These are phyloP conservation scores for Canariomyces notabilis DNA, from an alignment of 2,329 filamentous ascomycete genomes.

Conservation along the genomic window DNA sequence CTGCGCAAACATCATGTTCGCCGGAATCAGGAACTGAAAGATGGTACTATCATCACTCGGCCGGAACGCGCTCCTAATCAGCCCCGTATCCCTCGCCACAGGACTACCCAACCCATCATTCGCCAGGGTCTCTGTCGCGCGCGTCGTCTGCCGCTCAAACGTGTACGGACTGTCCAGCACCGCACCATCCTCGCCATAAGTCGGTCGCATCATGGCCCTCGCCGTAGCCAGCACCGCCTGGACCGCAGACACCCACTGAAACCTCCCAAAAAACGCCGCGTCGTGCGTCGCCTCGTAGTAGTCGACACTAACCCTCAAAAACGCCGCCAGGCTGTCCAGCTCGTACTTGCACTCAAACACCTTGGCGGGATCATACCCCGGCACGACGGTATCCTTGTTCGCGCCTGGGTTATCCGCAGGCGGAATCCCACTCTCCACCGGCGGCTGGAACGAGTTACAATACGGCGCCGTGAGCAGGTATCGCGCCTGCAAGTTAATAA, in stretches of 20 bases:
- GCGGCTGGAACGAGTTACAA: slow-evolving; percentile 94
- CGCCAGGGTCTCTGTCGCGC: slow-evolving; percentile 74
- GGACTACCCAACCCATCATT: slow-evolving; percentile 77
- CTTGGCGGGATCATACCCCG: slow-evolving; percentile 59
- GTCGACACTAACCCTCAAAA: slow-evolving; percentile 74
- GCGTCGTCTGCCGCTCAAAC: slow-evolving; percentile 68
- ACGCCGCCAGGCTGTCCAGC: slow-evolving; percentile 83
- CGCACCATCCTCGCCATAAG: slow-evolving; percentile 58
- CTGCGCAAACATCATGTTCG: slow-evolving; percentile 77
- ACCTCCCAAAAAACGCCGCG: slow-evolving; percentile 64
- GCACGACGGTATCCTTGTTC: slow-evolving; percentile 57
- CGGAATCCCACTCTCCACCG: slow-evolving; percentile 63
- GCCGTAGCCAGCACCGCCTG: slow-evolving; percentile 65
- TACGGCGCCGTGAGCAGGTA: slow-evolving; percentile 69
- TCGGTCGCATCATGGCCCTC: slow-evolving; percentile 65
- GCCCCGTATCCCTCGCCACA: slow-evolving; percentile 69
- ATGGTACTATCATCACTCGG: slow-evolving; percentile 86
- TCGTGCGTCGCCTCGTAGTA: slow-evolving; percentile 73
- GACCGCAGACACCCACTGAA: slow-evolving; percentile 68
- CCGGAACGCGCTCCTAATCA: slow-evolving; percentile 82
- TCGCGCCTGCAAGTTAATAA: slow-evolving; percentile 70
- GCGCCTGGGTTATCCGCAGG: slow-evolving; percentile 53
- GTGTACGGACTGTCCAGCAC: slow-evolving; percentile 62
- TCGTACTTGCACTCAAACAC: slow-evolving; percentile 98
- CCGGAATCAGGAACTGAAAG: slow-evolving; percentile 81